These are phyloP conservation scores for Eimeria tenella DNA, from an alignment of 169 alveolate species.

Conservation along the genomic window DNA sequence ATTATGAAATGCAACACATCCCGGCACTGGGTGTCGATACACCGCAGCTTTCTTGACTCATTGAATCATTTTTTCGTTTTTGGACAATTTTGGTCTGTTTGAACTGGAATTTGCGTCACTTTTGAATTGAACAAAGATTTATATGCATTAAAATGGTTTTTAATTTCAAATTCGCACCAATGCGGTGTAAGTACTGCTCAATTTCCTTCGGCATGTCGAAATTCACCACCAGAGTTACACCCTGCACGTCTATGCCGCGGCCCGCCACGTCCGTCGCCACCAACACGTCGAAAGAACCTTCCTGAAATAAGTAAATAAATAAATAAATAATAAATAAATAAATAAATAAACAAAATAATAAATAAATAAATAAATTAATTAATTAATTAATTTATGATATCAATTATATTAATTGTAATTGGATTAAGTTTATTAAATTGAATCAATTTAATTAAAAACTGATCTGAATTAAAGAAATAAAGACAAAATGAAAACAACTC, in stretches of 20 bases:
- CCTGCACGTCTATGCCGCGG: constrained; percentile 98
- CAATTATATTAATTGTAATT: too few relatives aligned
- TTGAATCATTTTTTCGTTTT: too few relatives aligned
- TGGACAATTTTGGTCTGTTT: background rate
- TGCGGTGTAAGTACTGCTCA: constrained; percentile 96
- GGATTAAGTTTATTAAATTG: too few relatives aligned
- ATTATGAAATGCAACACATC: too few relatives aligned
- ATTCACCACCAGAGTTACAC: constrained; percentile 97
- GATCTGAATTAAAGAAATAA: too few relatives aligned
- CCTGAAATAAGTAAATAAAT: constrained; percentile 40
- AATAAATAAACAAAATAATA: constrained; percentile 79
- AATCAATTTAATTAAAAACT: too few relatives aligned
- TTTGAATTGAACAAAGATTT: background rate
- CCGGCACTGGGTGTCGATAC: too few relatives aligned
- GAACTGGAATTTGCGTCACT: background rate
- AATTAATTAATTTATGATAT: too few relatives aligned
- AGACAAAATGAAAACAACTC: too few relatives aligned
- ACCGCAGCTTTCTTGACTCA: too few relatives aligned
- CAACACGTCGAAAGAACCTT: constrained; percentile 89
- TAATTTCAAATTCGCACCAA: constrained; percentile 81
- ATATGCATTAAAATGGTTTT: too few relatives aligned
- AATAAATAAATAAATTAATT: constrained; percentile 89
- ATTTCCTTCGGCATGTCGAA: constrained; percentile 98
- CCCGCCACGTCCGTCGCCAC: constrained; percentile 98
- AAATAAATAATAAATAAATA: constrained; percentile 83